phyloP scores from a whole-genome alignment of 2,329 filamentous ascomycete species.

The Diaporthe ampelina region DNA sequence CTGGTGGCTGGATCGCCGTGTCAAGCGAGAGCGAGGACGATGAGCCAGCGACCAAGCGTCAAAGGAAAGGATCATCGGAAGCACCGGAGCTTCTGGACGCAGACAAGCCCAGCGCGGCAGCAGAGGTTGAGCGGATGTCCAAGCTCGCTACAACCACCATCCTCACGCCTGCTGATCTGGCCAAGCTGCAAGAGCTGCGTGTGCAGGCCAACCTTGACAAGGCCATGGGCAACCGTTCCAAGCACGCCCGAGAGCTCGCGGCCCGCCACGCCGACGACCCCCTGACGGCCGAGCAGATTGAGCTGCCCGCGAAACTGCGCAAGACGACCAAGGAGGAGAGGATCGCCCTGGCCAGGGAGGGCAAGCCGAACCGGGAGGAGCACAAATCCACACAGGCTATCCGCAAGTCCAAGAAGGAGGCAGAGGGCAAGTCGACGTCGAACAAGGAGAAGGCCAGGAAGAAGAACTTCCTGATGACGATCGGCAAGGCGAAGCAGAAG shows the following conservation, averaged over 20 bases:
- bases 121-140: conserved; percentile 66
- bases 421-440: conserved; percentile 93
- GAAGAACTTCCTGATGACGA: conserved; percentile 99
- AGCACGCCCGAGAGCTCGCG: conserved; percentile 64
- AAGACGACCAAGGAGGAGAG: conserved; percentile 93
- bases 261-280: conserved; percentile 85
- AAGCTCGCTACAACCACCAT: conserved; percentile 93
- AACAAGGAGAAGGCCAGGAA: conserved; percentile 96
- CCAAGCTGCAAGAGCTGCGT: conserved; percentile 91
- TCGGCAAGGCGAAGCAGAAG: conserved; percentile 96
- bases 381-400: conserved; percentile 90
- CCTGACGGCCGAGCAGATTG: conserved; percentile 91
- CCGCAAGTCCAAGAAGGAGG: conserved; percentile 87
- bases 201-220: conserved; percentile 80
- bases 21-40: conserved; percentile 83
- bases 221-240: conserved; percentile 62
- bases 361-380: conserved; percentile 81
- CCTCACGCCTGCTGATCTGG: conserved; percentile 94
- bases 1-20: conserved; percentile 94
- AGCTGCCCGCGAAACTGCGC: conserved; percentile 84
- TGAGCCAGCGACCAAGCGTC: conserved; percentile 75
- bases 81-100: conserved; percentile 49
- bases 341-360: conserved; percentile 84
- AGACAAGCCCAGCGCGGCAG: conserved; percentile 60
- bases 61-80: conserved; percentile 58